phyloP scores from a whole-genome alignment of 257 asterid species.

The Cynanchum wilfordii region DNA sequence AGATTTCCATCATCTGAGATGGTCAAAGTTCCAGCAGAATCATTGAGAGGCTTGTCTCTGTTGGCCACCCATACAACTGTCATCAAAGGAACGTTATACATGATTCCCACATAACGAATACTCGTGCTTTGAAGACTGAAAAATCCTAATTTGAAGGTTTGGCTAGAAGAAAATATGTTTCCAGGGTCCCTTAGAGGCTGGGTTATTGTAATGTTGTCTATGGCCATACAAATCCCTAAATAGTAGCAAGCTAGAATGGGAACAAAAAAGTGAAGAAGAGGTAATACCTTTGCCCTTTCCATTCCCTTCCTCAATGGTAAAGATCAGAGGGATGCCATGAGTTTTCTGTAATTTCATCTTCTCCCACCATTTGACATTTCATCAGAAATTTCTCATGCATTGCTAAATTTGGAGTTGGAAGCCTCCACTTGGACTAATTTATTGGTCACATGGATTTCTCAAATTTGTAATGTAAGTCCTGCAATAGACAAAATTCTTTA shows the following conservation, averaged over 20 bases:
- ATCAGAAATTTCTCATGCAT: too few relatives aligned
- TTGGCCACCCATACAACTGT: conserved; percentile 54
- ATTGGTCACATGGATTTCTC: too few relatives aligned
- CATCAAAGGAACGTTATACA: conserved; percentile 17
- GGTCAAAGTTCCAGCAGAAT: conserved; percentile 28
- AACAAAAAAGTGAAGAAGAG: background rate
- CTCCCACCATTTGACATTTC: too few relatives aligned
- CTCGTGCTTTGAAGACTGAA: conserved; percentile 22
- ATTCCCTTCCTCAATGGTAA: background rate
- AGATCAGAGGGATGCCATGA: background rate
- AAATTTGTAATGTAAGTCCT: too few relatives aligned
- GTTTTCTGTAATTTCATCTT: too few relatives aligned
- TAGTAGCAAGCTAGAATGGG: background rate
- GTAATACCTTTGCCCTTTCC: background rate
- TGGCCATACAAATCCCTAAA: background rate
- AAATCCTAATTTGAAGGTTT: conserved; percentile 24
- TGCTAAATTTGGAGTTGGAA: too few relatives aligned
- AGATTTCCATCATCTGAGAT: conserved; percentile 40
- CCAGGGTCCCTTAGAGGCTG: conserved; percentile 21
- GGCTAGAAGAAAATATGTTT: conserved; percentile 15
- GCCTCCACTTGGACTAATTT: too few relatives aligned
- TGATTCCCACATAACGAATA: conserved; percentile 28
- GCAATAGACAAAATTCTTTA: too few relatives aligned
- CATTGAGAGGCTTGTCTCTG: conserved; percentile 39
- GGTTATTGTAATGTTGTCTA: conserved; percentile 10